Evolutionary conservation across 768 basidiomycete genomes (phyloP).

Genomic region (Pulveroboletus ravenelii): DNA sequence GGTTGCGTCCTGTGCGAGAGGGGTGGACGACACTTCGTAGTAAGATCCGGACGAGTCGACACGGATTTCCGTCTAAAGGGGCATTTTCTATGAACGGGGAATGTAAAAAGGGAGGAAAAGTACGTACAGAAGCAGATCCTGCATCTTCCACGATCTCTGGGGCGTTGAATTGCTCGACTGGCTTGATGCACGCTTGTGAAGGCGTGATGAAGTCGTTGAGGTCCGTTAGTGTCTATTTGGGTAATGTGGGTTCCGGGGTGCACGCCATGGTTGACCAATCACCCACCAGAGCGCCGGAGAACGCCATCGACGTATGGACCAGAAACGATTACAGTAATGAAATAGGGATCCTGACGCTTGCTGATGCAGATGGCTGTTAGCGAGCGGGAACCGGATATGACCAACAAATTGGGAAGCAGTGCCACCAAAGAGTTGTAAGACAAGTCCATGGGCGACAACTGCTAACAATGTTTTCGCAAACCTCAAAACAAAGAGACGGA

Average conservation of each 20-base stretch:
- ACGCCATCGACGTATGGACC: slow-evolving; percentile 51
- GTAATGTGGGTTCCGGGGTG: slow-evolving; percentile 6
- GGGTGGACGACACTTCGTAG: slow-evolving; percentile 64
- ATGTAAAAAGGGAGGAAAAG: background rate
- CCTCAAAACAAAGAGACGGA: slow-evolving; percentile 27
- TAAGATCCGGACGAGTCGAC: slow-evolving; percentile 84
- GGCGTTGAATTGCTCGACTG: slow-evolving; percentile 57
- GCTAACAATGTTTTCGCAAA: slow-evolving; percentile 29
- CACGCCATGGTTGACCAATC: background rate
- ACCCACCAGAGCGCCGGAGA: slow-evolving; percentile 80
- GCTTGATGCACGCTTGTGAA: slow-evolving; percentile 96
- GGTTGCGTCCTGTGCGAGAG: slow-evolving; percentile 12
- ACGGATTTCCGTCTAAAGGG: slow-evolving; percentile 78
- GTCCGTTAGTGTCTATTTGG: slow-evolving; percentile 75
- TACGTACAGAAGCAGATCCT: slow-evolving; percentile 41
- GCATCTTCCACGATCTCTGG: slow-evolving; percentile 38
- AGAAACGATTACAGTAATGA: background rate
- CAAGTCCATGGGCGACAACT: slow-evolving; percentile 18
- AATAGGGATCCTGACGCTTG: background rate
- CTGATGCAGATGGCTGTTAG: background rate
- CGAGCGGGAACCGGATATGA: background rate
- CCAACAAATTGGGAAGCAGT: too few species aligned
- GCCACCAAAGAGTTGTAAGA: background rate
- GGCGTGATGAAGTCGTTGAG: slow-evolving; percentile 97
- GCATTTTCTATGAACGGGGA: slow-evolving; percentile 1